A percentile compares a stretch with the other conserved stretches of the same genome.
phyloP scores from a whole-genome alignment of 2,329 filamentous ascomycete species.

The Cytospora piceae region DNA sequence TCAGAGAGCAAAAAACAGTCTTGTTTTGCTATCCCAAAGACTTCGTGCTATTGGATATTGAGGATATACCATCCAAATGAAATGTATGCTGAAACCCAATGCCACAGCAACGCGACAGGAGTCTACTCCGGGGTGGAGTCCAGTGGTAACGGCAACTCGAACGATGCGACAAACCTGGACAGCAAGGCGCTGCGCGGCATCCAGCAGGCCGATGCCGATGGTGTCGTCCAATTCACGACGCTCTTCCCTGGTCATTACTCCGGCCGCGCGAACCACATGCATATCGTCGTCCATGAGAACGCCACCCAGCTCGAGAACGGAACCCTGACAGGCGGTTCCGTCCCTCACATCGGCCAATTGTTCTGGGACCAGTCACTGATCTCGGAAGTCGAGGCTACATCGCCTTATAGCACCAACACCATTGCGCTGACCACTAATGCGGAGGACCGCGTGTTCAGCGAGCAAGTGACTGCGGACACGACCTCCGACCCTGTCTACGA shows the following conservation, averaged over 20 bases:
- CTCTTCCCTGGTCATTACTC: conserved; percentile 52
- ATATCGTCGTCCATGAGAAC: conserved; percentile 38
- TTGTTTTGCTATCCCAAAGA: too few relatives aligned
- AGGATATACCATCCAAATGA: too few relatives aligned
- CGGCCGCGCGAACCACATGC: conserved; percentile 45
- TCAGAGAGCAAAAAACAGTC: too few relatives aligned
- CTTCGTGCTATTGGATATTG: too few relatives aligned
- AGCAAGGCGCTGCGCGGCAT: conserved; percentile 50
- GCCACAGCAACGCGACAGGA: conserved; percentile 42
- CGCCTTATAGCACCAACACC: conserved; percentile 50
- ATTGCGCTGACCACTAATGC: conserved; percentile 49
- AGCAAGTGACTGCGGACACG: conserved; percentile 41
- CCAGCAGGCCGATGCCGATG: conserved; percentile 45
- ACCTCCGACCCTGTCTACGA: conserved; percentile 53
- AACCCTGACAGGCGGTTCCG: conserved; percentile 51
- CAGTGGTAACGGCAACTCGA: conserved; percentile 36
- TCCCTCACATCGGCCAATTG: conserved; percentile 62
- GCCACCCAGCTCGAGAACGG: conserved; percentile 49
- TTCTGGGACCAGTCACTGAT: conserved; percentile 64
- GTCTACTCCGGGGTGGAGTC: conserved; percentile 44
- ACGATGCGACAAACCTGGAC: conserved; percentile 40
- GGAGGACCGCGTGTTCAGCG: conserved; percentile 46
- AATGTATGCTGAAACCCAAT: too few relatives aligned
- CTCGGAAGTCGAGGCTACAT: conserved; percentile 48
- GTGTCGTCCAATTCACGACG: conserved; percentile 47